phyloP scores from a whole-genome alignment of 257 asterid genomes.

The Lavandula angustifolia region DNA sequence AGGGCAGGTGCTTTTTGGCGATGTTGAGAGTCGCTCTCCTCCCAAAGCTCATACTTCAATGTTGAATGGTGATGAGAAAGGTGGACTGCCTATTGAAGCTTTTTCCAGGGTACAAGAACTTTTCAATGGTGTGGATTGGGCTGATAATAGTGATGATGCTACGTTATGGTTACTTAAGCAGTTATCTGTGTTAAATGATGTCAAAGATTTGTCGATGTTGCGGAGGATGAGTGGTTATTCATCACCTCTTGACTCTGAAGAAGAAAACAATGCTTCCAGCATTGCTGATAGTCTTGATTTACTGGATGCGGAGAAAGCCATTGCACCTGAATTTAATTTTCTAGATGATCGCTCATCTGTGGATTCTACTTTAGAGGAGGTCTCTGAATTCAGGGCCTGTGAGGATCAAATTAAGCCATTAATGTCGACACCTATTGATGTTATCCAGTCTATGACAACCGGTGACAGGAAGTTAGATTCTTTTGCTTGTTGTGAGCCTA shows the following conservation, averaged over 20 bases:
- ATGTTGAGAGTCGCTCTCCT: conserved; percentile 76
- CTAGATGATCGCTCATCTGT: conserved; percentile 62
- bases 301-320: conserved; percentile 75
- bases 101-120: conserved; percentile 93
- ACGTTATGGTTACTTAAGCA: conserved; percentile 93
- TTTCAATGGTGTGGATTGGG: conserved; percentile 87
- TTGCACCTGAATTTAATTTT: conserved; percentile 58
- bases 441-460: conserved; percentile 35
- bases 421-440: conserved; percentile 35
- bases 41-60: conserved; percentile 63
- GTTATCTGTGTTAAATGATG: conserved; percentile 72
- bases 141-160: conserved; percentile 83
- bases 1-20: conserved; percentile 87
- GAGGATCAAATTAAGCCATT: conserved; percentile 48
- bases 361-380: conserved; percentile 63
- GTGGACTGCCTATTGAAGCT: conserved; percentile 95
- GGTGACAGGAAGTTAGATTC: conserved; percentile 43
- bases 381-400: conserved; percentile 47
- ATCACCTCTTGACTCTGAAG: conserved; percentile 92
- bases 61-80: conserved; percentile 83
- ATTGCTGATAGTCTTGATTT: conserved; percentile 90
- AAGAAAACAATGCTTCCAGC: conserved; percentile 88
- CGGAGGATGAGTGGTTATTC: conserved; percentile 78
- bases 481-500: conserved; percentile 39
- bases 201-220: conserved; percentile 73